phyloP scores from a whole-genome alignment of 192 early-diverging fungal species.

The Coemansia guatemalensis region DNA sequence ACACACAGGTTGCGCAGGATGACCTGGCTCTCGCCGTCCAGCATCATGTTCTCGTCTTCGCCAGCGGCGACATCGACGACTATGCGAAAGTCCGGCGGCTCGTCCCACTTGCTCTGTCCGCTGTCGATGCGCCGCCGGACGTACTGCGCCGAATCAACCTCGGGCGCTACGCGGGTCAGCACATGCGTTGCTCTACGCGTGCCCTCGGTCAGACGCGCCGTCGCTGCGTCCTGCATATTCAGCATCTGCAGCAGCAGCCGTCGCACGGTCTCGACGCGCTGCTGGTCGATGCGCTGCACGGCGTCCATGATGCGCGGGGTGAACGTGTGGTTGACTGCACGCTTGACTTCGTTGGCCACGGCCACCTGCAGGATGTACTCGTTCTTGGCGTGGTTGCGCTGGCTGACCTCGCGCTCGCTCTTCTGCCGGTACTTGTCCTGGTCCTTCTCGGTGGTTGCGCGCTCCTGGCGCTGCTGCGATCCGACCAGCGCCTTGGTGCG shows the following conservation, averaged over 20 bases:
- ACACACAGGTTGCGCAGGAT: constrained; percentile 39
- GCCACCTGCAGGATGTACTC: constrained; percentile 49
- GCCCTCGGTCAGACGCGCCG: constrained; percentile 9
- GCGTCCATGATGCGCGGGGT: constrained; percentile 36
- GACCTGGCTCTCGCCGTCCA: constrained; percentile 43
- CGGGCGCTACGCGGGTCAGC: constrained; percentile 21
- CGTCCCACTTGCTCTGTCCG: constrained; percentile 43
- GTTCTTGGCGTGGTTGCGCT: constrained; percentile 50
- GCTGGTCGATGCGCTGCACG: constrained; percentile 35
- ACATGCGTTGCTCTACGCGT: constrained; percentile 24
- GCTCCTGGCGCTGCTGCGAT: constrained; percentile 44
- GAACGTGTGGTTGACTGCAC: constrained; percentile 33
- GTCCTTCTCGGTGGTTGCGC: constrained; percentile 48
- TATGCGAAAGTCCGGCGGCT: constrained; percentile 49
- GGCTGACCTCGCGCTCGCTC: constrained; percentile 22
- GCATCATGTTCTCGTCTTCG: constrained; percentile 27
- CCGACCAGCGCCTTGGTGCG: constrained; percentile 23
- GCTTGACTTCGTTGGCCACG: constrained; percentile 36
- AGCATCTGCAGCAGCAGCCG: constrained; percentile 37
- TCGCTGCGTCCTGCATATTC: constrained; percentile 34
- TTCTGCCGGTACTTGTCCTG: constrained; percentile 40
- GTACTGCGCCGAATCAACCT: constrained; percentile 30
- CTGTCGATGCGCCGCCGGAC: constrained; percentile 27
- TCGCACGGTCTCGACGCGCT: constrained; percentile 24
- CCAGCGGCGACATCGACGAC: constrained; percentile 39